Conservation (phyloP, 169 alveolate species). For the Plasmodium berghei region DNA sequence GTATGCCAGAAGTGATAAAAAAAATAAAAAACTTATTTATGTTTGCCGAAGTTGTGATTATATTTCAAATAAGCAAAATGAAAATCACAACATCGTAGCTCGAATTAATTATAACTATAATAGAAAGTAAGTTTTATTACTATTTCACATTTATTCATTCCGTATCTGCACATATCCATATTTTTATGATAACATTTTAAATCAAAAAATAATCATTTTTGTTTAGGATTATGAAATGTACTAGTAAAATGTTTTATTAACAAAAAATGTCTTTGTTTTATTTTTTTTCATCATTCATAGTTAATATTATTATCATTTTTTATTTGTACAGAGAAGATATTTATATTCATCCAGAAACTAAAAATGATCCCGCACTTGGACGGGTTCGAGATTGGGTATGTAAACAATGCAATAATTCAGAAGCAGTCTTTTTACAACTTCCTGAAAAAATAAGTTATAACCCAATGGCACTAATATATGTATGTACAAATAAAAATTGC, state of each 20-base stretch:
- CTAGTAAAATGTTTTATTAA: too few species aligned
- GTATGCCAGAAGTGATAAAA: constrained; percentile 78
- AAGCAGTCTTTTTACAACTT: constrained; percentile 92
- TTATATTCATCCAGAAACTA: constrained; percentile 86
- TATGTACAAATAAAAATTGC: constrained; percentile 88
- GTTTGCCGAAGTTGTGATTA: constrained; percentile 81
- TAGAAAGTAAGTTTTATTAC: constrained; percentile 50
- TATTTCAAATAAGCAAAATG: constrained; percentile 75
- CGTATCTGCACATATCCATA: neutral
- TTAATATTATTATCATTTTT: too few species aligned
- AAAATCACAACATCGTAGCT: constrained; percentile 79
- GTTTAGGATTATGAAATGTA: neutral
- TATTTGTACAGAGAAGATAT: constrained; percentile 88
- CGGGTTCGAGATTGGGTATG: constrained; percentile 92
- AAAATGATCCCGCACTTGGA: constrained; percentile 93
- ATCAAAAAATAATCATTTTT: neutral
- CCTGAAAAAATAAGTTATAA: constrained; percentile 92
- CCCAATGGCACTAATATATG: constrained; percentile 93
- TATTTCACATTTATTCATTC: too few species aligned
- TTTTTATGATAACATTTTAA: neutral
- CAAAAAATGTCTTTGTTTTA: too few species aligned
- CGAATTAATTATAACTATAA: constrained; percentile 78
- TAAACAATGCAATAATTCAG: constrained; percentile 86
- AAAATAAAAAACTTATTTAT: constrained; percentile 75
- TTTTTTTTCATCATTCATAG: too few species aligned